Conservation (phyloP, 2,329 filamentous ascomycete species). For the Didymella arachidicola region DNA sequence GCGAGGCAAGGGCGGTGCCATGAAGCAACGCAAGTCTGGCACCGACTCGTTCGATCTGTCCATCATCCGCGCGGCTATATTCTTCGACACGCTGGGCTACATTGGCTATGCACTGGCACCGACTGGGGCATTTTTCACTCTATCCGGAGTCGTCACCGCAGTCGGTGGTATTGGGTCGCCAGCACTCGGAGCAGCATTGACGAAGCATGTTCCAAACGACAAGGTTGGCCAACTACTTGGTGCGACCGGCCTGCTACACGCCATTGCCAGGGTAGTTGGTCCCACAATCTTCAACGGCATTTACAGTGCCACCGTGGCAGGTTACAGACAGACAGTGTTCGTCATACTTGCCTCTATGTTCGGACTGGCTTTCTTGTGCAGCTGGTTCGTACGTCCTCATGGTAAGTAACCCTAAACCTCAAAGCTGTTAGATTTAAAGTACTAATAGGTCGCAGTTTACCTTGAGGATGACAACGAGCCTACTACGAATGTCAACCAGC, state of each 20-base stretch:
- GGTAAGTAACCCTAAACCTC: constrained; percentile 60
- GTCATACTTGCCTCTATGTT: constrained; percentile 75
- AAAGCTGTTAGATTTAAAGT: too few relatives aligned
- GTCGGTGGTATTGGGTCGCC: constrained; percentile 86
- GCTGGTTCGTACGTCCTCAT: constrained; percentile 75
- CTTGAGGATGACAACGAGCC: constrained; percentile 14
- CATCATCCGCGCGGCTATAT: constrained; percentile 75
- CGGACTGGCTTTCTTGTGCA: constrained; percentile 68
- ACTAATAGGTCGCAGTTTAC: constrained; percentile 9
- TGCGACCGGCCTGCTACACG: constrained; percentile 84
- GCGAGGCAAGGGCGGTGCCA: constrained; percentile 61
- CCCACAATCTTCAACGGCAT: constrained; percentile 86
- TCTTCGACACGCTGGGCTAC: constrained; percentile 79
- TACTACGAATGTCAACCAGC: neutral
- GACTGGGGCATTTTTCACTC: constrained; percentile 69
- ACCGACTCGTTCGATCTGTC: constrained; percentile 80
- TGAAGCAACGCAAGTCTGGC: constrained; percentile 61
- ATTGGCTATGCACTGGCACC: constrained; percentile 75
- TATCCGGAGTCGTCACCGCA: constrained; percentile 75
- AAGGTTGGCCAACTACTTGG: constrained; percentile 87
- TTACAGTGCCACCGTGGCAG: constrained; percentile 81
- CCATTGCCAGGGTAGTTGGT: constrained; percentile 77
- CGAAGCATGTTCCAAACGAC: constrained; percentile 87
- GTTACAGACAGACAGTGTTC: constrained; percentile 83
- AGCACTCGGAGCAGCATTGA: constrained; percentile 82